A percentile compares a stretch with the other conserved stretches of the same genome.
Conservation (phyloP, 2,329 filamentous ascomycete genomes). For the Fusarium odoratissimum region DNA sequence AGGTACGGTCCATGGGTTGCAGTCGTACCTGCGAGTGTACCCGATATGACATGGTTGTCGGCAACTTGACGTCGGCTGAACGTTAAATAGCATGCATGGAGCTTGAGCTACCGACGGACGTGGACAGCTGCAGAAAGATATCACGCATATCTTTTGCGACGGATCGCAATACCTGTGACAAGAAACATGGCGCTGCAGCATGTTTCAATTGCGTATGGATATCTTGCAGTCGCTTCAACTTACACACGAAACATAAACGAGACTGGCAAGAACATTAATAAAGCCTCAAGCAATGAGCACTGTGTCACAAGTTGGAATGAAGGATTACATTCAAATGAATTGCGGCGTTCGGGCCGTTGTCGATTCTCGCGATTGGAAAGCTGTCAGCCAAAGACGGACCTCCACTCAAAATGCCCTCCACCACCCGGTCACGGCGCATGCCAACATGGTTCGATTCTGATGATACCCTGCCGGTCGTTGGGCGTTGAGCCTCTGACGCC, state of each 20-base stretch:
- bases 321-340: background rate
- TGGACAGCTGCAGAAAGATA: background rate
- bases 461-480: conserved; percentile 29
- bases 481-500: background rate
- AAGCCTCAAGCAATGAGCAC: conserved; percentile 1
- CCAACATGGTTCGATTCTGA: conserved; percentile 31
- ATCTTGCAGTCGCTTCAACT: conserved; percentile 1
- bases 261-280: background rate
- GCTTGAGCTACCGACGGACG: background rate
- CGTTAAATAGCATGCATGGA: conserved; percentile 33
- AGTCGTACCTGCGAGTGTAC: conserved; percentile 1
- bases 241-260: background rate
- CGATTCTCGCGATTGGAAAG: conserved; percentile 10
- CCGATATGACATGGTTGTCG: background rate
- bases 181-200: conserved; percentile 8
- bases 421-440: conserved; percentile 27
- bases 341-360: conserved; percentile 33
- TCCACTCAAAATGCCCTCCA: conserved; percentile 22
- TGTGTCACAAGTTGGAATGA: conserved; percentile 23
- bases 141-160: background rate
- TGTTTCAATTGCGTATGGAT: conserved; percentile 7
- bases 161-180: conserved; percentile 9
- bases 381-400: conserved; percentile 26
- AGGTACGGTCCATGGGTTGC: background rate
- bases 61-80: background rate